These are phyloP conservation scores for Umbelopsis sp. DNA, from an alignment of 192 early-diverging fungal species.

Conservation along the genomic window DNA sequence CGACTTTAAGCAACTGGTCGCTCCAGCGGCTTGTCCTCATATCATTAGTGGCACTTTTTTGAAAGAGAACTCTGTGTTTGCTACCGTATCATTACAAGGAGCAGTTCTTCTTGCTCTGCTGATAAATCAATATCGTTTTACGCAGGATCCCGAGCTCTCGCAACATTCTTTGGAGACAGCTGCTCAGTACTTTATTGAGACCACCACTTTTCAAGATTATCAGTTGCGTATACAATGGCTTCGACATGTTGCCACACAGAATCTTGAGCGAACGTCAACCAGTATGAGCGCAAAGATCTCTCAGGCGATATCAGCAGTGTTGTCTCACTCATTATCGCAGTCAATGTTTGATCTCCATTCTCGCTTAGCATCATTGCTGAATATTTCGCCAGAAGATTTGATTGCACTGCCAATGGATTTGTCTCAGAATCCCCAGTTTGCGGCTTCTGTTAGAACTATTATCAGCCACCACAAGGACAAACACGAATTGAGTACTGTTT, in stretches of 20 bases:
- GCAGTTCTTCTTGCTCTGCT: slow-evolving; percentile 54
- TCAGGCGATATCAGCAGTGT: background rate
- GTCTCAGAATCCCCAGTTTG: slow-evolving; percentile 5
- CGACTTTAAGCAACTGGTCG: slow-evolving; percentile 32
- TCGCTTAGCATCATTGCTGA: background rate
- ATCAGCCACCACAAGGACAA: background rate
- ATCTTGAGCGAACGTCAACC: background rate
- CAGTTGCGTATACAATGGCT: slow-evolving; percentile 52
- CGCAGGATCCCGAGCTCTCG: slow-evolving; percentile 11
- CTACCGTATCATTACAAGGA: slow-evolving; percentile 55
- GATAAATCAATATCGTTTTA: slow-evolving; percentile 25
- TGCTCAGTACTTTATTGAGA: slow-evolving; percentile 57
- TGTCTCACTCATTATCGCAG: slow-evolving; percentile 5
- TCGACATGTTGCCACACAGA: slow-evolving; percentile 26
- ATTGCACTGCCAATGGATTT: slow-evolving; percentile 14
- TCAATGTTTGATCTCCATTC: background rate
- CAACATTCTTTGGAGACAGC: slow-evolving; percentile 36
- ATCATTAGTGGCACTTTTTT: slow-evolving; percentile 54
- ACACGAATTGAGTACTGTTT: background rate
- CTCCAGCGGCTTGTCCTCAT: slow-evolving; percentile 47
- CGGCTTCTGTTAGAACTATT: background rate
- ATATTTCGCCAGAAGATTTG: background rate
- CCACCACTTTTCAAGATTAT: slow-evolving; percentile 44
- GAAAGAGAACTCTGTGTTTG: slow-evolving; percentile 59
- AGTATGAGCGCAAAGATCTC: slow-evolving; percentile 1